phyloP scores from a whole-genome alignment of 2,329 filamentous ascomycete species.

The Botryosphaeria dothidea region DNA sequence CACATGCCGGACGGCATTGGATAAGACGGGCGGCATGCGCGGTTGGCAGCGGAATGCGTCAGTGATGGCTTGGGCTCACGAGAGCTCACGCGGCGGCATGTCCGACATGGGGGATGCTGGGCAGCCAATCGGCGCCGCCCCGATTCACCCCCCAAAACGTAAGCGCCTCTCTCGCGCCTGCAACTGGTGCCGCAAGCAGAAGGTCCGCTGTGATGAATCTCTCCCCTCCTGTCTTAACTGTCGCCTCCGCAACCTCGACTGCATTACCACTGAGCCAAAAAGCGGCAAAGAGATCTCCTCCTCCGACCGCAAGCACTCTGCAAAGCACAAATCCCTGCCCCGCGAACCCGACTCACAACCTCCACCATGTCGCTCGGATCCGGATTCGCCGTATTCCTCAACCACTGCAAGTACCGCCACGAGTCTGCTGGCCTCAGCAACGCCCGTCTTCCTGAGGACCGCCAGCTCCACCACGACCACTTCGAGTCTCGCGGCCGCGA shows the following conservation, averaged over 20 bases:
- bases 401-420: constrained; percentile 15
- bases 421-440: background rate
- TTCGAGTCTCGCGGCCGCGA: background rate
- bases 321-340: background rate
- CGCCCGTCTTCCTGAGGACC: background rate
- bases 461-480: background rate
- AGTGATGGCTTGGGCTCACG: background rate
- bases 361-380: constrained; percentile 7
- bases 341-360: background rate
- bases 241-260: constrained; percentile 15
- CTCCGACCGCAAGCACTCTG: background rate
- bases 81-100: constrained; percentile 7
- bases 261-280: constrained; percentile 20
- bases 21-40: constrained; percentile 4
- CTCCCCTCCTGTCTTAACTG: constrained; percentile 20
- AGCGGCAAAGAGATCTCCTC: background rate
- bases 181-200: constrained; percentile 21
- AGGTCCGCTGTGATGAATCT: constrained; percentile 22
- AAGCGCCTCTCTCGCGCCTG: constrained; percentile 22
- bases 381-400: constrained; percentile 16
- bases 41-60: background rate
- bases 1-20: constrained; percentile 8
- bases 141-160: constrained; percentile 11
- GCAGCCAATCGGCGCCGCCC: constrained; percentile 1
- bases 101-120: background rate